Evolutionary conservation across 139 green algal species (phyloP).

Genomic region (Chlamydomonas incerta): DNA sequence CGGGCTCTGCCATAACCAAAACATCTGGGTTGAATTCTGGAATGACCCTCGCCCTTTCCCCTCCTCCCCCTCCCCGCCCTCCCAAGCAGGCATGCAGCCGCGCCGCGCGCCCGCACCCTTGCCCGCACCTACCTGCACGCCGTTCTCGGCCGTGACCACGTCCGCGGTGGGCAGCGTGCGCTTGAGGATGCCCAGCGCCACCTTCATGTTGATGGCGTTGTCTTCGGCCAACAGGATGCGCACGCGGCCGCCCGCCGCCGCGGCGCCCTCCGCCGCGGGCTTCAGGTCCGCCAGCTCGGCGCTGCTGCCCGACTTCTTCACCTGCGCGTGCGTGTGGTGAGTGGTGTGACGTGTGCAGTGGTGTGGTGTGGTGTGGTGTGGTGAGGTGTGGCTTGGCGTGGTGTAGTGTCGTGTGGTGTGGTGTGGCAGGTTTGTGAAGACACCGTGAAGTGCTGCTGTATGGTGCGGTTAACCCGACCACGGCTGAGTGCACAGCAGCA

Average conservation of each 20-base stretch:
- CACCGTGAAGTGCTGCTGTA: no score
- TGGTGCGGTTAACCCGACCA: no score
- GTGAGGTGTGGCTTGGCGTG: no score
- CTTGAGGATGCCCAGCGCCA: conserved; percentile 43
- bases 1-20: no score
- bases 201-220: conserved; percentile 89
- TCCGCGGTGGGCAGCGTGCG: conserved; percentile 56
- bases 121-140: conserved; percentile 1
- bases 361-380: no score
- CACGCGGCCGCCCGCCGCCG: not conserved
- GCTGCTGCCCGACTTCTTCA: conserved; percentile 20
- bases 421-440: no score
- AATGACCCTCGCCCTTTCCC: no score
- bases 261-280: not conserved
- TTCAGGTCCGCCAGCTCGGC: conserved; percentile 3
- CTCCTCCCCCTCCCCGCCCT: no score
- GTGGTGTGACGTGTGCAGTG: no score
- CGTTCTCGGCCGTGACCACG: conserved; percentile 33
- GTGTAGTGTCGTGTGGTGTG: no score
- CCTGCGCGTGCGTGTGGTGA: not conserved
- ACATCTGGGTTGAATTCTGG: no score
- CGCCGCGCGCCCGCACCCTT: not conserved
- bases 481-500: no score
- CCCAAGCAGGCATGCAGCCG: not conserved
- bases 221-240: conserved; percentile 84